Evolutionary conservation across 2,329 filamentous ascomycete genomes (phyloP), one percentile per base, ranked within the genome.

Genomic region (Sporothrix luriei): DNA sequence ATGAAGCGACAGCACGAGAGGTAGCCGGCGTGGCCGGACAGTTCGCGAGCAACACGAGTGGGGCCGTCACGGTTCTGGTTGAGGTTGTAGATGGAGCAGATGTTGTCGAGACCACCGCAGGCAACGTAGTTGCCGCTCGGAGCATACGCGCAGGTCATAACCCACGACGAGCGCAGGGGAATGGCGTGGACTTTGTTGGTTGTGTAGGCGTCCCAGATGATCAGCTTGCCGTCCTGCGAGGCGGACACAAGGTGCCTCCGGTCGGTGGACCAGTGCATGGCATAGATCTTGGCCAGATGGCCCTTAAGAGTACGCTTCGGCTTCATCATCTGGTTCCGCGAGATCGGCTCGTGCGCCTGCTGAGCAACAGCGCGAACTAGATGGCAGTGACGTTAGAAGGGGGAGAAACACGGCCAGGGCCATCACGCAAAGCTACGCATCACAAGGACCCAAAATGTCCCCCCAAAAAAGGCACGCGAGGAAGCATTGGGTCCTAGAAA

Each of bases 231-330:
- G 78, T 99, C 95, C 82, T 99, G 95, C 75, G 95, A 99, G 73
- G 95, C 95, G 14, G 95, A 98, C 67, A 99, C 95, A 72, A 98
- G 88, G 82, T 98, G 95, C 81, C 95, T 90, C 78, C 95, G 90
- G 82, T 99, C 95, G 74, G 95, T 99, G 46, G 95, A 98, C 95
- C 95, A 99, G 85, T 99, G 95, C 95, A 99, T 99, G 77, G 95
- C 95, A 82, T 99, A 99, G 77, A 99, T 99, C 84, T 99, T 99
- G 77, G 95, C 95, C 75, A 99, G 84, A 86, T 99, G 95, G 74
- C 95, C 95, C 84, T 98, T 98, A 75, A 99, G 86, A 66, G 94
- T 97, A 77, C 93, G 91, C 84, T 97, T 95, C 74, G 94, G 92
- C 86, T 95, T 97, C 95, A 99, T 98, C 79, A 94, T 87, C 79